Percentiles rank a stretch among this genome's conserved stretches.
Conservation (phyloP, 192 early-diverging fungal genomes). For the Oehlia diaphana region DNA sequence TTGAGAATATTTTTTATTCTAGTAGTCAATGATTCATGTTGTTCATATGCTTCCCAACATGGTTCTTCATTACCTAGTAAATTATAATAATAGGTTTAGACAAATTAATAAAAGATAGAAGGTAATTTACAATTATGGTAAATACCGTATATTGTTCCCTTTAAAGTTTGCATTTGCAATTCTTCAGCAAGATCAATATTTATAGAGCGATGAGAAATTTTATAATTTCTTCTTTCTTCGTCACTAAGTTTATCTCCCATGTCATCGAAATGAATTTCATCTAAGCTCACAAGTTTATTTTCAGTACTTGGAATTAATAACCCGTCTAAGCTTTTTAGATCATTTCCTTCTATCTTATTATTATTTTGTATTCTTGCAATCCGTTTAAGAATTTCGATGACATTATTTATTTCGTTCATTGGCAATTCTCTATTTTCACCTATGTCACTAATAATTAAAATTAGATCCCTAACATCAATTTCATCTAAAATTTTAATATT, state of each 20-base stretch:
- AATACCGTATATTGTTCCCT: neutral
- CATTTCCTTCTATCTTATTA: neutral
- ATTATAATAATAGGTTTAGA: too few relatives aligned
- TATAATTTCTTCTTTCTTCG: neutral
- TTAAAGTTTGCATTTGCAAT: neutral
- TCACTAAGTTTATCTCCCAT: neutral
- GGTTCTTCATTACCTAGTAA: neutral
- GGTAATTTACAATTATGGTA: too few relatives aligned
- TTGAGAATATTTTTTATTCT: neutral
- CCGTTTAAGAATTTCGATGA: neutral
- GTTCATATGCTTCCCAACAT: neutral
- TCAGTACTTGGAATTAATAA: neutral
- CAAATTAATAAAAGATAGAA: too few relatives aligned
- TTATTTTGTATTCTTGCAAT: neutral
- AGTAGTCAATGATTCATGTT: neutral
- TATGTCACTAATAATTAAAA: neutral
- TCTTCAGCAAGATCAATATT: neutral
- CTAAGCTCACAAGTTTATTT: neutral
- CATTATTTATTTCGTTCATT: neutral
- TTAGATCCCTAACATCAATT: neutral
- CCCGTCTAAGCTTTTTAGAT: neutral
- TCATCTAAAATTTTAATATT: neutral
- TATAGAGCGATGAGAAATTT: neutral
- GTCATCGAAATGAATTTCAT: neutral
- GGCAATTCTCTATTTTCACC: neutral